Evolutionary conservation across 169 alveolate genomes (phyloP), one percentile per base, ranked within the genome.

Genomic region (Ichthyophthirius multifiliis): DNA sequence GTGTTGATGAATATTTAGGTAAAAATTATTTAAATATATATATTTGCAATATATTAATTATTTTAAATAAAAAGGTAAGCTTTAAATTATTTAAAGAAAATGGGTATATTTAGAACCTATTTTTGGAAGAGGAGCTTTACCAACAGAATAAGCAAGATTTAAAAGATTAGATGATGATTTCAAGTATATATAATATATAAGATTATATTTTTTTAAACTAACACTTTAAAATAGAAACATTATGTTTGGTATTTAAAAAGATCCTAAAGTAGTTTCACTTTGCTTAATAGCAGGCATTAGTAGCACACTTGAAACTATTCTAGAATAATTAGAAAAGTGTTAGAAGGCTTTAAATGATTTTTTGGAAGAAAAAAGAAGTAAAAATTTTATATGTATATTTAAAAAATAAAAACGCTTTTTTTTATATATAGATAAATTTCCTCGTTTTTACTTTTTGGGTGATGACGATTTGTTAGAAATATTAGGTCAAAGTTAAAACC

Each of bases 71-170:
- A n/a, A n/a, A n/a, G n/a, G n/a, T n/a, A n/a, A n/a, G 76, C 76
- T 95, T 44, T 91, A 95, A 87, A 86, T 94, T 65, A 94, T 97
- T 35, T 93, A 97, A 89, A 92, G 99, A 46, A 97, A 97, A 83
- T 96, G 98, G 98, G 98, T 96, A 23, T 94, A 96, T 88, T 76
- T 95, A 73, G 98, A 96, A 79, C 99, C 99, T 4, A 95, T 96
- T 35, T 95, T 96, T 82, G 95, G 96, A 7, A 90, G 99, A 83
- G 99, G 99, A 9, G 97, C 98, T 20, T 67, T 96, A 34, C 99
- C 99, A 6, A 83, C 90, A 39, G 99, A 96, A 78, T 92, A 94
- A 82, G 97, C 94, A 30, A 91, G 99, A 82, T 96, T 96, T 76
- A 95, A 91, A 83, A 90, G 96, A 86, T 93, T 96, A 20, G 97